Conservation (phyloP, 345 rosid species). For the Syzygium grande region DNA sequence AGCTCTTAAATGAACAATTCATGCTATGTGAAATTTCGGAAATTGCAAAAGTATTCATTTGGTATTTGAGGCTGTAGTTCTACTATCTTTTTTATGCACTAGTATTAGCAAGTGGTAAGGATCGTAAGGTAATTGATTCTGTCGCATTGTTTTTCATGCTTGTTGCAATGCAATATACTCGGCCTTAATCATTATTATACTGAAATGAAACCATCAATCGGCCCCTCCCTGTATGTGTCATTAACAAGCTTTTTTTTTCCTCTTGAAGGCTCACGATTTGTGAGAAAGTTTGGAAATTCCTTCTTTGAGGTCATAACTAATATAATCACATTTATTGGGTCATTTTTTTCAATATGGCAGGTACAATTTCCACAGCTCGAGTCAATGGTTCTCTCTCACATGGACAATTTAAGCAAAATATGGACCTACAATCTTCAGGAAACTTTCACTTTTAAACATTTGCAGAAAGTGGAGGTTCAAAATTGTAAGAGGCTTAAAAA, state of each 20-base stretch:
- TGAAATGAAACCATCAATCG: not conserved
- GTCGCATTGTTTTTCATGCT: no score
- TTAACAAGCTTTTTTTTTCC: no score
- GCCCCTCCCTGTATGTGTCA: fast-evolving
- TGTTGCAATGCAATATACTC: no score
- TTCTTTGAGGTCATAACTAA: not conserved
- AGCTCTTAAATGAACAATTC: not conserved
- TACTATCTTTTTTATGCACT: not conserved
- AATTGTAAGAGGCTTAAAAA: not conserved
- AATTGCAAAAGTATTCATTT: not conserved
- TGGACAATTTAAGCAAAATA: not conserved
- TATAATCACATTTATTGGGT: no score
- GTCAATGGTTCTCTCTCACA: fast-evolving
- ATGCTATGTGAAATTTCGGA: not conserved
- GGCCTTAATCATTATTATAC: no score
- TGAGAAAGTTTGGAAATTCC: no score
- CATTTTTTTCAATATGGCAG: not conserved
- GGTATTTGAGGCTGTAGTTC: not conserved
- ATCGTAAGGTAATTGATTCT: not conserved
- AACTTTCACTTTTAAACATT: no score
- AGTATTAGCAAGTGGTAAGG: not conserved
- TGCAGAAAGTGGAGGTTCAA: fast-evolving
- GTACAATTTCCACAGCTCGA: not conserved
- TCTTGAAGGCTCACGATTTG: not conserved
- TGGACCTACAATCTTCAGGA: fast-evolving